Base-by-base conservation (phyloP, 2,329 filamentous ascomycete genomes). In the Colletotrichum eremochloae region DNA sequence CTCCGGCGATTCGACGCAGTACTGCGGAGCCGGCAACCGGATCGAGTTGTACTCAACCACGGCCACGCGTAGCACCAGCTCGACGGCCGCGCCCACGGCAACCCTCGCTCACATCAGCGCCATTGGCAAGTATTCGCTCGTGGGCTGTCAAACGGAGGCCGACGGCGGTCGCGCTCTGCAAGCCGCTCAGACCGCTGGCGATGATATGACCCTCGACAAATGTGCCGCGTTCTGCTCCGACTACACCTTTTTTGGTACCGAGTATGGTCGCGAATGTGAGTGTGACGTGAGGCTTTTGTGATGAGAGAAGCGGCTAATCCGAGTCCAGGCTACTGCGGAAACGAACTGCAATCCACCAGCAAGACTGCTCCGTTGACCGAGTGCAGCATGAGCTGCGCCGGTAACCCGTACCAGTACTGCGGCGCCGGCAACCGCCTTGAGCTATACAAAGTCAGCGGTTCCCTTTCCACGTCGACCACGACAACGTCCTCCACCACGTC, bases 31-130 rank as follows among this genome's bases (percentile, higher is more conserved):
- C 1, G 81, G 83, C 38, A 80, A 83, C 74, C 80, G 83, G n/a
- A 76, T 86, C 48, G 83, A 85, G 75, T 77, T 85, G 42, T 85
- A 85, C 75, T 82, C 79, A 33, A 84, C 83, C 6, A 83, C 83
- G 1, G 80, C 78, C 58, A 80, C 80, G 33, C 78, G 79, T n/a
- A 76, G 79, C 7, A 67, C 52, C 48, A 36, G 68, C 75, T 56
- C 73, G 6, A 75, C 77, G 14, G 74, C 81, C 1, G 75, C 79
- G 2, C 78, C 81, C 2, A 82, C 81, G 0, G 80, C 75, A 3
- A 82, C 79, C 2, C 77, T 81, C 9, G 79, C 78, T 76, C 53
- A 81, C 77, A 5, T 80, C 84, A 5, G 76, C 7, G 75, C 75
- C 0, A 76, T 80, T 12, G 81, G 79, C 42, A 73, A 78, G 44